Evolutionary conservation across 441 rosid genomes (phyloP).

Genomic region (Erodium chrysanthum): DNA sequence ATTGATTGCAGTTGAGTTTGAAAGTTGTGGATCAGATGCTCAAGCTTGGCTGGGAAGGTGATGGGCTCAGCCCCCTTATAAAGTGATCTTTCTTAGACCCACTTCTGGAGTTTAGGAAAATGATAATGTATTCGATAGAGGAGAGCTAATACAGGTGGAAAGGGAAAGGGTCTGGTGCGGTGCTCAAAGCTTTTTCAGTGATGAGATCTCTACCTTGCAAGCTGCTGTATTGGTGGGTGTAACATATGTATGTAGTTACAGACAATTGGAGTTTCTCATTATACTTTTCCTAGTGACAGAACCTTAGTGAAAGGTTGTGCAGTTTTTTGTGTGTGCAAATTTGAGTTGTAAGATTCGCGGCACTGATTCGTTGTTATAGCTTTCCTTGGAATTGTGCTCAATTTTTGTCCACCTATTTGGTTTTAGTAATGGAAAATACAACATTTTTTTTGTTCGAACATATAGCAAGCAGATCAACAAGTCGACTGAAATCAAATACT

Average conservation of each 20-base stretch:
- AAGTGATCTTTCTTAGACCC: constrained; percentile 28
- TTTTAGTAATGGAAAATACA: background rate
- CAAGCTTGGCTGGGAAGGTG: constrained; percentile 98
- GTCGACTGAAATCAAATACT: no score
- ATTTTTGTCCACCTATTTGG: background rate
- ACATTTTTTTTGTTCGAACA: background rate
- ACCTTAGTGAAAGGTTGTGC: background rate
- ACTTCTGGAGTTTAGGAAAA: background rate
- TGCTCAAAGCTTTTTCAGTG: no score
- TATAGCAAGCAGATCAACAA: no score
- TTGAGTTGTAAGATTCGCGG: background rate
- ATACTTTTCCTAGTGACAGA: background rate
- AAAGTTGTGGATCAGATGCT: constrained; percentile 95
- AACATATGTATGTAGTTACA: constrained; percentile 28
- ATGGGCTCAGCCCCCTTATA: constrained; percentile 63
- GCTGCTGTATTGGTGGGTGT: constrained; percentile 24
- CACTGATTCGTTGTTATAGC: background rate
- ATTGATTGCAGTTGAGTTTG: constrained; percentile 68
- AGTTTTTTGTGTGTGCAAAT: background rate
- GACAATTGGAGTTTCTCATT: background rate
- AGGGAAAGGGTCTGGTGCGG: no score
- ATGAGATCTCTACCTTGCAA: no score
- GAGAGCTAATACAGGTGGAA: no score
- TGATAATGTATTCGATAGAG: no score
- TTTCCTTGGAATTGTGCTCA: background rate